phyloP scores from a whole-genome alignment of 2,329 filamentous ascomycete genomes.

The Fusarium sp. region DNA sequence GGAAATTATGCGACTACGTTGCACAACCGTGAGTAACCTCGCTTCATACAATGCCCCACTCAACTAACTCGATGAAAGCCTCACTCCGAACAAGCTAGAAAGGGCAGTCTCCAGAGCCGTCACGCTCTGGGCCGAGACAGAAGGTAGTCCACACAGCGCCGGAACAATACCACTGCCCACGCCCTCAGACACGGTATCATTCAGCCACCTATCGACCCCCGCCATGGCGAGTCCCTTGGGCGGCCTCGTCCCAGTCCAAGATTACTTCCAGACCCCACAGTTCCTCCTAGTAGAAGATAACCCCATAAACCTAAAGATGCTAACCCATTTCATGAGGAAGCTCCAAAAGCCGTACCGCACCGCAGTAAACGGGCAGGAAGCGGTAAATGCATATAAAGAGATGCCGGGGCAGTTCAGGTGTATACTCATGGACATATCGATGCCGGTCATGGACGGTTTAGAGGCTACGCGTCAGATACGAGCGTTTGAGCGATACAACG shows the following conservation, averaged over 20 bases:
- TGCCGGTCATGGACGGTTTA: constrained; percentile 3
- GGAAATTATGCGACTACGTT: constrained; percentile 48
- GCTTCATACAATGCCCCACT: not conserved
- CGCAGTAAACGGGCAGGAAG: constrained; percentile 48
- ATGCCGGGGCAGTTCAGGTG: not conserved
- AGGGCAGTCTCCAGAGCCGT: constrained; percentile 26
- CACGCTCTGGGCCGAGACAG: not conserved
- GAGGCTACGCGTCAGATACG: constrained; percentile 9
- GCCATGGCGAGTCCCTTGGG: not conserved
- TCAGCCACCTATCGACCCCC: not conserved
- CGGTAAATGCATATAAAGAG: constrained; percentile 41
- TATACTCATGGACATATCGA: constrained; percentile 11
- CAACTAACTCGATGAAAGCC: constrained; percentile 26
- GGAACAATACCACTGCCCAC: not conserved
- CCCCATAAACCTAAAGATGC: constrained; percentile 50
- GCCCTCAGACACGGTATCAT: not conserved
- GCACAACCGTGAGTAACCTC: constrained; percentile 51
- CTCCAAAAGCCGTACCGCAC: constrained; percentile 40
- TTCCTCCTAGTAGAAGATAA: constrained; percentile 55
- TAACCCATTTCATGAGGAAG: constrained; percentile 49
- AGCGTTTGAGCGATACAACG: not conserved
- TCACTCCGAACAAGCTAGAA: constrained; percentile 50
- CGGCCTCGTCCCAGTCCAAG: not conserved
- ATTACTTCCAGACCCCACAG: not conserved
- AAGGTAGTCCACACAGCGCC: not conserved